Percentiles rank a stretch among this genome's conserved stretches.
These are phyloP conservation scores for Pisolithus tinctorius DNA, from an alignment of 768 basidiomycete species.

Conservation along the genomic window DNA sequence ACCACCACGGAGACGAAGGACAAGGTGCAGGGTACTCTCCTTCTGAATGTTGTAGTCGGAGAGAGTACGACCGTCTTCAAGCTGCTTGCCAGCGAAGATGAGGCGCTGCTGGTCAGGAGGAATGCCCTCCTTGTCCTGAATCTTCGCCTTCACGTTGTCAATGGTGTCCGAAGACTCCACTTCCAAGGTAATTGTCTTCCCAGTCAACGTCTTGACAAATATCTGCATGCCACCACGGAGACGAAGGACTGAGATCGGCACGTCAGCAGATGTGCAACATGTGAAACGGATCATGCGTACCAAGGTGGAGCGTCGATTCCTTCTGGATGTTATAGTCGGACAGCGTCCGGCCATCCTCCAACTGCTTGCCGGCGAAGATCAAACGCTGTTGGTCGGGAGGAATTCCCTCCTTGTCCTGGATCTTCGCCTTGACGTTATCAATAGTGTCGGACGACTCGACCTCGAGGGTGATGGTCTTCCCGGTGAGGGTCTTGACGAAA, in stretches of 20 bases:
- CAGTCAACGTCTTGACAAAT: slow-evolving; percentile 58
- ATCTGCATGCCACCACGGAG: slow-evolving; percentile 70
- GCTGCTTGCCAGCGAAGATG: slow-evolving; percentile 29
- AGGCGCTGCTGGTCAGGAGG: background rate
- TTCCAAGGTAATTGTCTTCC: slow-evolving; percentile 65
- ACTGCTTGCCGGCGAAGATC: slow-evolving; percentile 86
- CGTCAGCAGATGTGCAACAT: slow-evolving; percentile 76
- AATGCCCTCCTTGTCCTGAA: background rate
- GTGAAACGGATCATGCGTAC: slow-evolving; percentile 60
- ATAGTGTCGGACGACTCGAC: slow-evolving; percentile 36
- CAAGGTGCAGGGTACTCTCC: slow-evolving; percentile 57
- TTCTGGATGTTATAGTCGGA: slow-evolving; percentile 46
- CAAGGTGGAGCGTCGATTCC: slow-evolving; percentile 62
- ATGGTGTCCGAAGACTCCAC: slow-evolving; percentile 23
- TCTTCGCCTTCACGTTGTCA: background rate
- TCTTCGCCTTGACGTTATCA: slow-evolving; percentile 64
- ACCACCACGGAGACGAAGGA: slow-evolving; percentile 70
- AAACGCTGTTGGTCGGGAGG: slow-evolving; percentile 75
- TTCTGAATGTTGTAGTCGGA: slow-evolving; percentile 70
- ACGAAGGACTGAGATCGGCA: slow-evolving; percentile 72
- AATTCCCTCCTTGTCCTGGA: slow-evolving; percentile 89
- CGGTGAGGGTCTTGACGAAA: slow-evolving; percentile 58
- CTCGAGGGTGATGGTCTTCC: slow-evolving; percentile 75
- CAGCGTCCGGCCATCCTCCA: slow-evolving; percentile 72
- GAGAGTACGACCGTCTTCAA: slow-evolving; percentile 68